phyloP scores from a whole-genome alignment of 495 filamentous ascomycete genomes.

The Tuber calosporum region DNA sequence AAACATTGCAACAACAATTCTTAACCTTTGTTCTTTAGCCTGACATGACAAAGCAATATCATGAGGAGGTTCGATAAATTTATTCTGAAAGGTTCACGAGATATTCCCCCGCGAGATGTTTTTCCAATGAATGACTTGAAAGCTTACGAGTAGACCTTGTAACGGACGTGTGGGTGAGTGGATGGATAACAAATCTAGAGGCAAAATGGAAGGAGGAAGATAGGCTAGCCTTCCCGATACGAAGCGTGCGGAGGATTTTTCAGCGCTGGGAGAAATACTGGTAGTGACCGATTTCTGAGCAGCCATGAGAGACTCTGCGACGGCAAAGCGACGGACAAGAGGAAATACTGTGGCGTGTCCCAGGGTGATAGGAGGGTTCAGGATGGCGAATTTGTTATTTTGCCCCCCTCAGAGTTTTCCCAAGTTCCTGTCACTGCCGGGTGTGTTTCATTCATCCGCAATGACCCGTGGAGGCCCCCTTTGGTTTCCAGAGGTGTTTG shows the following conservation, averaged over 20 bases:
- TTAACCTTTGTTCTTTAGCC: neutral
- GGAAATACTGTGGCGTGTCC: no score
- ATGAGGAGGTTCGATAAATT: neutral
- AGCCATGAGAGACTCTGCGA: neutral
- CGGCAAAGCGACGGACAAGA: neutral
- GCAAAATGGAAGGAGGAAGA: neutral
- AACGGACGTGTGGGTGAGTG: neutral
- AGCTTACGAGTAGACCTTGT: neutral
- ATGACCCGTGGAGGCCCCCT: neutral
- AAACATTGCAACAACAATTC: neutral
- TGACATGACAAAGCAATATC: neutral
- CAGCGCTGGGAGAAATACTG: neutral
- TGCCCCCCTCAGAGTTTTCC: neutral
- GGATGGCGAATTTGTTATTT: neutral
- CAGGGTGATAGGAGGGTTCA: neutral
- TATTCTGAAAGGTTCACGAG: neutral
- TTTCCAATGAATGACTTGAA: neutral
- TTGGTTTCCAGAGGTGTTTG: neutral
- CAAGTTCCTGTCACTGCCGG: neutral
- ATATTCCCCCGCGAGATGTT: neutral
- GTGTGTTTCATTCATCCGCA: neutral
- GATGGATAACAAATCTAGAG: neutral
- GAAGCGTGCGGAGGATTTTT: neutral
- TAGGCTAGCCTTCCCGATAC: neutral
- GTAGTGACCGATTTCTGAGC: neutral